phyloP scores from a whole-genome alignment of 768 basidiomycete genomes.

The Termitomyces bulborhizus region DNA sequence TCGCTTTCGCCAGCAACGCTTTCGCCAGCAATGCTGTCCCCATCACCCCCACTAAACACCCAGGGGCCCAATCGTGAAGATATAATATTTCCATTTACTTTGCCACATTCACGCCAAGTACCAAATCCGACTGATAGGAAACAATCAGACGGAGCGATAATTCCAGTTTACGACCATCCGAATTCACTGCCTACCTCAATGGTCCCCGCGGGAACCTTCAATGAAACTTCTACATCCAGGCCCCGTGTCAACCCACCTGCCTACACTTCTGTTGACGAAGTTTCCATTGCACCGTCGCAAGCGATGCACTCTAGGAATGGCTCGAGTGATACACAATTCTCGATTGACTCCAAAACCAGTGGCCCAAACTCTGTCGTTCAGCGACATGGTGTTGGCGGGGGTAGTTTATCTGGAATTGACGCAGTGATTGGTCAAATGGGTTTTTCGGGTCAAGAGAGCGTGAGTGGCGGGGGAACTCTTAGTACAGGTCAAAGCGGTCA shows the following conservation, averaged over 20 bases:
- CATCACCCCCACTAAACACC: constrained; percentile 6
- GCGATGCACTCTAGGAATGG: constrained; percentile 18
- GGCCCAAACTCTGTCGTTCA: not conserved
- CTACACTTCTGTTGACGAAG: constrained; percentile 22
- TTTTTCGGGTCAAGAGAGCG: constrained; percentile 4
- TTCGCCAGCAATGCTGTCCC: constrained; percentile 8
- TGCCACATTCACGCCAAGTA: constrained; percentile 9
- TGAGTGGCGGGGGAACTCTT: constrained; percentile 14
- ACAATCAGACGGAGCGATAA: constrained; percentile 22
- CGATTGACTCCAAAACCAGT: constrained; percentile 19
- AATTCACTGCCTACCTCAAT: constrained; percentile 19
- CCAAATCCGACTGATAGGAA: constrained; percentile 21
- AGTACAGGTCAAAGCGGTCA: constrained; percentile 16
- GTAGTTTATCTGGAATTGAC: constrained; percentile 16
- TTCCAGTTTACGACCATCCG: constrained; percentile 25
- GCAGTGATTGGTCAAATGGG: constrained; percentile 19
- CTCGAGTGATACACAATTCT: constrained; percentile 26
- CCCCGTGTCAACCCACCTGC: constrained; percentile 31
- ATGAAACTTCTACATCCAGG: not conserved
- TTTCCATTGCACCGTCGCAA: constrained; percentile 10
- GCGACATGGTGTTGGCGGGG: constrained; percentile 6
- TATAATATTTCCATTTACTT: constrained; percentile 28
- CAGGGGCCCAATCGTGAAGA: constrained; percentile 21
- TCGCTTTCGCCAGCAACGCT: constrained; percentile 10
- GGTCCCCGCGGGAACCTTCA: constrained; percentile 11